Base-by-base conservation (phyloP, 176 grass and related monocot genomes). In the Dendrocalamus sinicus region DNA sequence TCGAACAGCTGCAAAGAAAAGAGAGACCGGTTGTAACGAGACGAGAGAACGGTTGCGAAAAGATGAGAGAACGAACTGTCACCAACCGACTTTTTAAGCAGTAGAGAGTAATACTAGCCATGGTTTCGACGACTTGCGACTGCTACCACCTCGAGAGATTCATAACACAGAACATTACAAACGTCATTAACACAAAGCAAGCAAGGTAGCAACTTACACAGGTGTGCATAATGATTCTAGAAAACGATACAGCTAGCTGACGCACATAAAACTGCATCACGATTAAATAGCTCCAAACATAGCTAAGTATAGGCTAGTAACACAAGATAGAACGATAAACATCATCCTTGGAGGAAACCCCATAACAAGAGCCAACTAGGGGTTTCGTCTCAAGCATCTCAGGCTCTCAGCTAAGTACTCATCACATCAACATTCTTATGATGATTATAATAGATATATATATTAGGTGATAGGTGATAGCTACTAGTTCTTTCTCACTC, bases 241-340 rank as follows among this genome's bases (percentile, higher is more conserved):
- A 15, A 51, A 51, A 7, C 4, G 57, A 77, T 2, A 26, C 4
- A 37, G 0, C 45, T 0, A 12, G 12, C 28, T 43, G 30, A 50
- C 2, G 39, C 45, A 77, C 44, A 80, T 75, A 54, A 75, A 85
- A 58, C 82, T 17, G 11, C 60, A 69, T 44, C 35, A 58, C 0
- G n/a, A 87, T 74, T 67, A 69, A 88, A 91, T 30, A 76, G 65
- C 62, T 62, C 62, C 61, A 61, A 75, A 45, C 66, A 83, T 77
- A 53, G 9, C 6, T 22, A 82, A 62, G 73, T 76, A 41, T 67
- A 71, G 8, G 54, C 55, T 78, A 78, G 74, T 26, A 63, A 78
- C 19, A 7, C 12, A 2, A 76, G 76, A 80, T 62, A 80, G 76
- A 70, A 50, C 13, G 11, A 62, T 19, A 81, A 81, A 55, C 68